These are phyloP conservation scores for Syncephalastrum racemosum DNA, from an alignment of 371 early-diverging fungal species.

Conservation along the genomic window DNA sequence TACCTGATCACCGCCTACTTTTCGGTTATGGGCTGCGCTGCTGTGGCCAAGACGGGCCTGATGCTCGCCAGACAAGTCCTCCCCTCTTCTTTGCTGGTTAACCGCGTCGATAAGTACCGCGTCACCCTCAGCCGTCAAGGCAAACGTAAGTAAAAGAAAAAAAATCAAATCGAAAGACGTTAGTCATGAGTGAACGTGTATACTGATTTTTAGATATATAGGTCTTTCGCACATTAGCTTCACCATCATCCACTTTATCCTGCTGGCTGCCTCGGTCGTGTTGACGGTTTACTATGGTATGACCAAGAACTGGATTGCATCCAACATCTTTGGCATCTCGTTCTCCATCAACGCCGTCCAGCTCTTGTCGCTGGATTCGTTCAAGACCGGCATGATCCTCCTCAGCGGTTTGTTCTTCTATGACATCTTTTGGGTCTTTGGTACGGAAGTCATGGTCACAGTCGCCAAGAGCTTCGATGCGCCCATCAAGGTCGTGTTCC, in stretches of 20 bases:
- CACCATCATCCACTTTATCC: conserved; percentile 68
- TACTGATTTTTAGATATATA: conserved; percentile 10
- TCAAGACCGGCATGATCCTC: conserved; percentile 93
- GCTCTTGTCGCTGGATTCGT: conserved; percentile 89
- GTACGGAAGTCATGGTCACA: conserved; percentile 97
- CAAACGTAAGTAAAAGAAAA: conserved; percentile 54
- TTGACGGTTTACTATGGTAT: conserved; percentile 77
- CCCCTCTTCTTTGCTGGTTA: conserved; percentile 48
- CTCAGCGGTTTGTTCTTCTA: conserved; percentile 92
- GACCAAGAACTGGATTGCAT: conserved; percentile 91
- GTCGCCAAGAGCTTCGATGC: conserved; percentile 97
- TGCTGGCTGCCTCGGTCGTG: conserved; percentile 56
- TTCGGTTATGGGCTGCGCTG: conserved; percentile 77
- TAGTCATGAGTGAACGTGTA: neutral
- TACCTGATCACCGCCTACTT: conserved; percentile 87
- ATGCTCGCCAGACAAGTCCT: conserved; percentile 50
- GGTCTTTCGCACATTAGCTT: conserved; percentile 70
- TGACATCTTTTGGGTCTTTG: conserved; percentile 99
- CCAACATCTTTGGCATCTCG: conserved; percentile 87
- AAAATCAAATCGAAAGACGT: neutral
- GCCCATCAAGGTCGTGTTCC: conserved; percentile 95
- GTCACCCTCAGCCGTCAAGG: conserved; percentile 68
- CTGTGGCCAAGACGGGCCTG: conserved; percentile 68
- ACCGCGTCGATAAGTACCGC: conserved; percentile 63
- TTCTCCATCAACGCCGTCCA: conserved; percentile 87